Evolutionary conservation across 768 basidiomycete genomes (phyloP).

Genomic region (Tylopilus rubrobrunneus): DNA sequence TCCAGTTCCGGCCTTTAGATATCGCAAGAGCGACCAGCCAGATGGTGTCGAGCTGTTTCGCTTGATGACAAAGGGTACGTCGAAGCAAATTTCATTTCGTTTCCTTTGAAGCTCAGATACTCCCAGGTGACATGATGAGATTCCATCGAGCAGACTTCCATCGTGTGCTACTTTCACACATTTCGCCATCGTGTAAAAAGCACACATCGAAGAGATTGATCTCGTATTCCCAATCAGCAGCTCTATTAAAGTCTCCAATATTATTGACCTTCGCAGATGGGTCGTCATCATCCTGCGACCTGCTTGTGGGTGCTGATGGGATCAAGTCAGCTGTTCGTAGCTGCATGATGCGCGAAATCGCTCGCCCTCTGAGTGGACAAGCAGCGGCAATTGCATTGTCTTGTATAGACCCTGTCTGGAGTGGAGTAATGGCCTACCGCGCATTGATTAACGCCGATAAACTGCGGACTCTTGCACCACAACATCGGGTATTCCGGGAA

Average conservation of each 20-base stretch:
- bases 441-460: conserved; percentile 52
- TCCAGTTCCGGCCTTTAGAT: too few relatives aligned
- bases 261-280: conserved; percentile 59
- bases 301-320: too few relatives aligned
- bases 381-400: conserved; percentile 41
- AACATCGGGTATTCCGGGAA: conserved; percentile 44
- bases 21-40: too few relatives aligned
- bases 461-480: conserved; percentile 39
- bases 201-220: conserved; percentile 57
- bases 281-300: conserved; percentile 3
- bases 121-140: conserved; percentile 45
- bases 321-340: too few relatives aligned
- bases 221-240: conserved; percentile 48
- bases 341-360: conserved; percentile 22
- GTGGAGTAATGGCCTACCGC: conserved; percentile 57
- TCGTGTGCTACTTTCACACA: conserved; percentile 45
- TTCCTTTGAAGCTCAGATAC: conserved; percentile 1
- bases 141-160: conserved; percentile 73
- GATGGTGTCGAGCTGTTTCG: too few relatives aligned
- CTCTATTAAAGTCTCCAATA: conserved; percentile 31
- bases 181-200: conserved; percentile 44
- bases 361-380: conserved; percentile 35
- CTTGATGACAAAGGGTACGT: too few relatives aligned
- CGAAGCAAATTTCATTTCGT: not conserved
- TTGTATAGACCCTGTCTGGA: conserved; percentile 53